Evolutionary conservation across 495 filamentous ascomycete genomes (phyloP).

Genomic region (Neurospora sp.): DNA sequence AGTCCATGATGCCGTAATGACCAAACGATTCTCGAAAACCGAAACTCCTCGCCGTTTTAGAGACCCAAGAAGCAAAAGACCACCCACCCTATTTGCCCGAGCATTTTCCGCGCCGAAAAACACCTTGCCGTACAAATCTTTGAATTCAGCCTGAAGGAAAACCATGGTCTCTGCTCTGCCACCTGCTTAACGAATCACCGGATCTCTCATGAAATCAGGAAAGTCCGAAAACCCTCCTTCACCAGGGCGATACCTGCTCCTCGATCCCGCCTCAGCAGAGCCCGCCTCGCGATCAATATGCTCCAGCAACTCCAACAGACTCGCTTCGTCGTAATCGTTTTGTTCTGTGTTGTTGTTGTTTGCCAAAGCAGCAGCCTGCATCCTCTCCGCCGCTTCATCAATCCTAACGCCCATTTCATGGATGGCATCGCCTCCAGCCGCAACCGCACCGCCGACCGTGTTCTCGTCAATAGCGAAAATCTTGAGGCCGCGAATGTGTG

Average conservation of each 20-base stretch:
- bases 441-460: slow-evolving; percentile 6
- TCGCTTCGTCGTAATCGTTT: slow-evolving; percentile 15
- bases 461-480: slow-evolving; percentile 68
- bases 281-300: slow-evolving; percentile 6
- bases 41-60: too few relatives aligned
- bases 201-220: slow-evolving; percentile 36
- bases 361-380: slow-evolving; percentile 3
- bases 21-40: too few relatives aligned
- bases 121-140: background rate
- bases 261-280: background rate
- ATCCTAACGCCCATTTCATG: slow-evolving; percentile 11
- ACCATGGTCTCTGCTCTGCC: background rate
- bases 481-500: slow-evolving; percentile 88
- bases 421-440: background rate
- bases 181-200: slow-evolving; percentile 31
- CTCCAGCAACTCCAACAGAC: slow-evolving; percentile 20
- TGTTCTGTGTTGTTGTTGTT: slow-evolving; percentile 3
- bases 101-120: background rate
- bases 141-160: background rate
- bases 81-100: too few relatives aligned
- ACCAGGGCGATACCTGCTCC: slow-evolving; percentile 5
- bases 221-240: slow-evolving; percentile 23
- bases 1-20: too few relatives aligned
- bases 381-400: slow-evolving; percentile 12
- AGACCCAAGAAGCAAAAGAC: too few relatives aligned